Base-by-base conservation (phyloP, 176 grass and related monocot species). In the Aegilops longissima region DNA sequence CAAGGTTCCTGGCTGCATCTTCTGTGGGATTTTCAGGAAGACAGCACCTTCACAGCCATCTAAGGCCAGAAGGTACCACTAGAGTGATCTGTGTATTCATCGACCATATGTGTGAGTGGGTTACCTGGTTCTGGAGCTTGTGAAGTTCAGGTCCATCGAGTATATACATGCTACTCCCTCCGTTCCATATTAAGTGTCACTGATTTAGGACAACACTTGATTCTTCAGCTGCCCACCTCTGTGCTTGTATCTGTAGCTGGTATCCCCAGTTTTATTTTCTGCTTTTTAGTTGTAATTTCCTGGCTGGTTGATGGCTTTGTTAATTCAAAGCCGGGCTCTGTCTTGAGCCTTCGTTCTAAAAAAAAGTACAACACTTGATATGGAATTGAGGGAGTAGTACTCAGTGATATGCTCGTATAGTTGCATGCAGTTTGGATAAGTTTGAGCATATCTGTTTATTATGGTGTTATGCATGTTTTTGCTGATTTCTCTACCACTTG, bases 1-100 rank as follows among this genome's bases (percentile, higher is more conserved):
- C 24, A 93, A 92, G 77, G 86, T 90, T 29, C 59, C n/a, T 51
- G 74, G 83, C 66, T 91, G 88, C 85, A 73, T 90, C 58, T 88
- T 92, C 84, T 92, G 93, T 70, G 83, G 86, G 76, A 87, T 92
- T 38, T 87, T 88, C 73, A 84, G 83, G 52, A 86, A 86, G 80
- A 5, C 29, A 14, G 44, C 24, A 67, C 20, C 58, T 74, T 83
- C 80, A 67, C 14, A 18, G 17, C 21, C 61, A 40, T 75, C 89
- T 36, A 91, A 81, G 38, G 29, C 59, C 12, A 84, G 47, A 80
- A 91, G 89, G 85, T 80, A 84, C 54, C 54, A 58, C 21, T 91
- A 90, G 44, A 38, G 9, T 83, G 71, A 1, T 78, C 34, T 30
- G 30, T 30, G 30, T 77, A 4, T 54, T 27, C 40, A 76, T 77